These are phyloP conservation scores for Pythium scleroteichum DNA, from an alignment of 352 stramenopile genomes.

Conservation along the genomic window DNA sequence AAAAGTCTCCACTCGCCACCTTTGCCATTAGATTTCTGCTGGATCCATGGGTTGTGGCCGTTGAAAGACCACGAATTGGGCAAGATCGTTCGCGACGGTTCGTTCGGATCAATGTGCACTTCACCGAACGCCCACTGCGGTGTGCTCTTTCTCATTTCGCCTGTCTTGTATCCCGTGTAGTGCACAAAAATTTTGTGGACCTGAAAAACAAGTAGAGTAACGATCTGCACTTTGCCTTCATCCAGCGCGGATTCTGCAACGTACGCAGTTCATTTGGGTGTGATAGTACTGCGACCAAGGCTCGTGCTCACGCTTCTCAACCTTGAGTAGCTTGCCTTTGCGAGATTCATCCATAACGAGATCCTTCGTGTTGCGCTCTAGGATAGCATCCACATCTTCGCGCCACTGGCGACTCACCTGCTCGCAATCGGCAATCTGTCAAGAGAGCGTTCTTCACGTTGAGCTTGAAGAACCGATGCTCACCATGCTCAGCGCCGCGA, in stretches of 20 bases:
- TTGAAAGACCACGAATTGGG: constrained; percentile 81
- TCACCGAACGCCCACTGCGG: constrained; percentile 74
- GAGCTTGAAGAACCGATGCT: constrained; percentile 2
- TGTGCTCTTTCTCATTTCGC: constrained; percentile 57
- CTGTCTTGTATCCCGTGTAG: constrained; percentile 84
- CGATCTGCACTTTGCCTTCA: neutral
- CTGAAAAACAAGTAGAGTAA: constrained; percentile 21
- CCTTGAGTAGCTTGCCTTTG: constrained; percentile 44
- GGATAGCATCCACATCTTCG: constrained; percentile 50
- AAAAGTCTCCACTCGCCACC: constrained; percentile 69
- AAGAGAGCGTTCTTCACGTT: neutral
- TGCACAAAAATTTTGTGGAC: constrained; percentile 80
- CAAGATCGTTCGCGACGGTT: constrained; percentile 53
- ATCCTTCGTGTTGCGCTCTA: constrained; percentile 38
- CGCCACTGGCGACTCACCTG: constrained; percentile 53
- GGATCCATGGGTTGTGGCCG: constrained; percentile 62
- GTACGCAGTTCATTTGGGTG: constrained; percentile 69
- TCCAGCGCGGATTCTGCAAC: constrained; percentile 4
- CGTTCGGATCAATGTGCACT: constrained; percentile 75
- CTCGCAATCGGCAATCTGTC: neutral
- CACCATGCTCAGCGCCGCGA: constrained; percentile 67
- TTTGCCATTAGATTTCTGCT: constrained; percentile 64
- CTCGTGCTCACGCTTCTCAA: constrained; percentile 43
- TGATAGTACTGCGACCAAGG: constrained; percentile 72
- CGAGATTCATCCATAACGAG: constrained; percentile 41